These are phyloP conservation scores for Tanacetum coccineum DNA, from an alignment of 129 eudicot species.

Conservation along the genomic window DNA sequence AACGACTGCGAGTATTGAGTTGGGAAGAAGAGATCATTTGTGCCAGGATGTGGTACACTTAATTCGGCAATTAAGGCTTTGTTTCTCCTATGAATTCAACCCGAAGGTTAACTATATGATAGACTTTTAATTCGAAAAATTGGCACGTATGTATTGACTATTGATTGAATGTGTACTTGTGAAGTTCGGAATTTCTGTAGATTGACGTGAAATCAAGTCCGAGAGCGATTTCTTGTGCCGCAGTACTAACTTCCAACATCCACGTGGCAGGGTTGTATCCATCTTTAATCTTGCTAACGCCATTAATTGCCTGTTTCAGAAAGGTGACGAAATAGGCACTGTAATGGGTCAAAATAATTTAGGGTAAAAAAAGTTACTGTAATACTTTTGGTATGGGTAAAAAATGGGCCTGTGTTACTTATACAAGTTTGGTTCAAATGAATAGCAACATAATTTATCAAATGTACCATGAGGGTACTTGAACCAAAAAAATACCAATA, in stretches of 20 bases:
- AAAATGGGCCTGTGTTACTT: no score
- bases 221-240: conserved; percentile 46
- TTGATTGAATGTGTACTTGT: not conserved
- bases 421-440: no score
- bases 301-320: conserved; percentile 33
- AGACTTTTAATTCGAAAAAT: not conserved
- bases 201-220: conserved; percentile 45
- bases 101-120: not conserved
- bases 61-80: conserved; percentile 38
- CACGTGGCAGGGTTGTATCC: conserved; percentile 74
- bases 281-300: conserved; percentile 51
- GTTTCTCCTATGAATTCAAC: conserved; percentile 37
- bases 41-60: conserved; percentile 35
- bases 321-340: no score
- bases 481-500: no score
- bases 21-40: conserved; percentile 34
- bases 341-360: no score
- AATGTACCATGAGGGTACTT: no score
- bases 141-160: not conserved
- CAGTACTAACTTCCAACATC: conserved; percentile 61
- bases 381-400: no score
- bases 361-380: no score
- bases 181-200: conserved; percentile 54
- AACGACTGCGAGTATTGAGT: conserved; percentile 40
- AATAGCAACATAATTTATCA: no score